A percentile compares a stretch with the other conserved stretches of the same genome.
These are phyloP conservation scores for Chalciporus chontae DNA, from an alignment of 768 basidiomycete species.

Conservation along the genomic window DNA sequence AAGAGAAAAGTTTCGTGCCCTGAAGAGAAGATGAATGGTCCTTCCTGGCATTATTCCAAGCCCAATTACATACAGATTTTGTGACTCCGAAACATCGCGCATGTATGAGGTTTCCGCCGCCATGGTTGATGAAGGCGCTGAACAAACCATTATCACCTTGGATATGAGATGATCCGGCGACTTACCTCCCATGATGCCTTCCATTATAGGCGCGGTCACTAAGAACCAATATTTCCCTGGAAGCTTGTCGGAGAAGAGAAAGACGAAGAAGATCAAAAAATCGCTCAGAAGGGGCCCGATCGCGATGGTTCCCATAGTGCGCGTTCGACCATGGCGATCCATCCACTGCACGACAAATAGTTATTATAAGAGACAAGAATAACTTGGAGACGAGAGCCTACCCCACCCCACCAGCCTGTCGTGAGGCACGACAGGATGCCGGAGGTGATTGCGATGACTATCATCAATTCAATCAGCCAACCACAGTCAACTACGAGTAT, in stretches of 20 bases:
- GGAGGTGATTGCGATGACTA: neutral
- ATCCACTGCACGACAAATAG: neutral
- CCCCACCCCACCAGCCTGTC: constrained; percentile 5
- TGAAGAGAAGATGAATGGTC: too few species aligned
- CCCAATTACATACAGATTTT: neutral
- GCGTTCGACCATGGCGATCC: neutral
- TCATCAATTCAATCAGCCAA: neutral
- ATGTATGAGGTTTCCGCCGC: neutral
- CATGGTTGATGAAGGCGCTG: neutral
- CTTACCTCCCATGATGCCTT: constrained; percentile 1
- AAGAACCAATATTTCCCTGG: constrained; percentile 2
- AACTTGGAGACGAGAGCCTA: neutral
- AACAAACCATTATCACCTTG: neutral
- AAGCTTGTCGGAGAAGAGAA: neutral
- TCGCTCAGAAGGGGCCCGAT: neutral
- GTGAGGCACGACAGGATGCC: constrained; percentile 1
- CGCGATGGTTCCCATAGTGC: neutral
- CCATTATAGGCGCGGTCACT: neutral
- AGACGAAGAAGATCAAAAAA: neutral
- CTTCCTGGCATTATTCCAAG: too few species aligned
- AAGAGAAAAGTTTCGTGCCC: too few species aligned
- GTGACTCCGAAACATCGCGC: neutral
- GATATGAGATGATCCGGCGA: neutral
- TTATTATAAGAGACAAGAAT: neutral
- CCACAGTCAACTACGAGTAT: neutral